Percentiles rank a stretch among this genome's conserved stretches.
phyloP scores from a whole-genome alignment of 768 basidiomycete genomes.

The Boletus patriciae region DNA sequence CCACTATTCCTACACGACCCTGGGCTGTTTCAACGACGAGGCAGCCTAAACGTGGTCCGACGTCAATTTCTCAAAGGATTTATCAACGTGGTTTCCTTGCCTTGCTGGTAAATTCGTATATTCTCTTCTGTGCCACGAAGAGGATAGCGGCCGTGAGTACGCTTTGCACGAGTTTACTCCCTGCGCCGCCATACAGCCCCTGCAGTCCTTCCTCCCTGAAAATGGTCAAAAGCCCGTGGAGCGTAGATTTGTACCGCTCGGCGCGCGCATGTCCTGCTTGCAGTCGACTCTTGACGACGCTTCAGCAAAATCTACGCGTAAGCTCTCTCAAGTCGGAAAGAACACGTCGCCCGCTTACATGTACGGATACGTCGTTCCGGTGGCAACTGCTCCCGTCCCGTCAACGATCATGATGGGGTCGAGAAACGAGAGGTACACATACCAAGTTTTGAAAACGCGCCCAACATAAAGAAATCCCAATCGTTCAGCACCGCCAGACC shows the following conservation, averaged over 20 bases:
- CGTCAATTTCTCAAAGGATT: background rate
- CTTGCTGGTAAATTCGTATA: slow-evolving; percentile 70
- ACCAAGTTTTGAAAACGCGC: slow-evolving; percentile 90
- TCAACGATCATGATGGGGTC: background rate
- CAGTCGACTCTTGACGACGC: slow-evolving; percentile 74
- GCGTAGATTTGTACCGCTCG: slow-evolving; percentile 69
- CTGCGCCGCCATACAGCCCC: slow-evolving; percentile 85
- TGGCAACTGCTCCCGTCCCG: slow-evolving; percentile 40
- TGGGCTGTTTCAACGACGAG: slow-evolving; percentile 10
- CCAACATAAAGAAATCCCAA: slow-evolving; percentile 92
- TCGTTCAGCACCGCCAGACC: slow-evolving; percentile 63
- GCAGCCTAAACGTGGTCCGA: slow-evolving; percentile 11
- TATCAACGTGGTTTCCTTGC: slow-evolving; percentile 17
- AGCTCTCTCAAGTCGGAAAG: background rate
- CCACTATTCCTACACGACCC: background rate
- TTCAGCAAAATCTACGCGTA: slow-evolving; percentile 21
- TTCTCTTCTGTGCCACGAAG: slow-evolving; percentile 84
- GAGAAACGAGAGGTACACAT: slow-evolving; percentile 17
- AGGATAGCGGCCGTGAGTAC: slow-evolving; percentile 93
- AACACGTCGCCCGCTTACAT: slow-evolving; percentile 44
- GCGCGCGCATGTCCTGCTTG: slow-evolving; percentile 73
- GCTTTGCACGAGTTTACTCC: slow-evolving; percentile 87
- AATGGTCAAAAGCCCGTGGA: slow-evolving; percentile 78
- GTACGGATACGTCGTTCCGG: slow-evolving; percentile 69
- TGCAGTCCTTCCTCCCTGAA: slow-evolving; percentile 74